Percentiles rank a stretch among this genome's conserved stretches.
Conservation (phyloP, 1,284 basidiomycete species). For the Melanopsichium pennsylvanicum region DNA sequence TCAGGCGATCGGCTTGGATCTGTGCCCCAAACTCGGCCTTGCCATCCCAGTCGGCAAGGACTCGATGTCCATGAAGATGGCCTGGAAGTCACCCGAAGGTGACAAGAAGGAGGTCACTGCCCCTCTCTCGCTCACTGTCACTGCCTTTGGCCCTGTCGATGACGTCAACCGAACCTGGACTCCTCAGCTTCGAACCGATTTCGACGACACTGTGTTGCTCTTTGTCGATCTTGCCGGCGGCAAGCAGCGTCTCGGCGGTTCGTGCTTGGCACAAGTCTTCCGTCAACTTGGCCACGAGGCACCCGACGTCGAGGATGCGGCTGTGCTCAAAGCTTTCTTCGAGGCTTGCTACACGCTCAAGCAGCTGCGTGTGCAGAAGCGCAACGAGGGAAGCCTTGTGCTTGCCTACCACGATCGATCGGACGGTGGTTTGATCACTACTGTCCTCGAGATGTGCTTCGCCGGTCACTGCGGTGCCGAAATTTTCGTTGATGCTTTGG, state of each 20-base stretch:
- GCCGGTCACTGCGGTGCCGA: constrained; percentile 84
- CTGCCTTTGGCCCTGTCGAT: constrained; percentile 88
- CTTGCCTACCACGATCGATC: constrained; percentile 98
- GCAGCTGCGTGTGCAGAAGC: constrained; percentile 62
- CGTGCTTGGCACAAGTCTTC: constrained; percentile 92
- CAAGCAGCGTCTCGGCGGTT: constrained; percentile 88
- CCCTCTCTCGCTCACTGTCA: constrained; percentile 90
- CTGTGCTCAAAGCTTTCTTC: constrained; percentile 82
- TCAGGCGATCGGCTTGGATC: constrained; percentile 86
- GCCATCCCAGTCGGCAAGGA: constrained; percentile 98
- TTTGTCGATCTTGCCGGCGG: constrained; percentile 89
- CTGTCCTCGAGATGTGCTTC: constrained; percentile 94
- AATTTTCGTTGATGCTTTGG: constrained; percentile 73
- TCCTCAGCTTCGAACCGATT: constrained; percentile 77
- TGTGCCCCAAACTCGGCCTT: constrained; percentile 92
- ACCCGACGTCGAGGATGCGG: constrained; percentile 86
- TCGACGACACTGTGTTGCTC: constrained; percentile 73
- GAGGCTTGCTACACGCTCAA: constrained; percentile 77
- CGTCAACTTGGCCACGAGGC: constrained; percentile 86
- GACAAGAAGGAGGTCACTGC: constrained; percentile 83
- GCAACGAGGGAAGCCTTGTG: constrained; percentile 73
- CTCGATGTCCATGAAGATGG: constrained; percentile 99
- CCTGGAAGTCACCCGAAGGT: constrained; percentile 73
- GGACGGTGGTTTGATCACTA: constrained; percentile 92
- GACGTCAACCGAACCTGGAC: constrained; percentile 89